These are phyloP conservation scores for Microthyrium microscopicum DNA, from an alignment of 2,329 filamentous ascomycete species.

Conservation along the genomic window DNA sequence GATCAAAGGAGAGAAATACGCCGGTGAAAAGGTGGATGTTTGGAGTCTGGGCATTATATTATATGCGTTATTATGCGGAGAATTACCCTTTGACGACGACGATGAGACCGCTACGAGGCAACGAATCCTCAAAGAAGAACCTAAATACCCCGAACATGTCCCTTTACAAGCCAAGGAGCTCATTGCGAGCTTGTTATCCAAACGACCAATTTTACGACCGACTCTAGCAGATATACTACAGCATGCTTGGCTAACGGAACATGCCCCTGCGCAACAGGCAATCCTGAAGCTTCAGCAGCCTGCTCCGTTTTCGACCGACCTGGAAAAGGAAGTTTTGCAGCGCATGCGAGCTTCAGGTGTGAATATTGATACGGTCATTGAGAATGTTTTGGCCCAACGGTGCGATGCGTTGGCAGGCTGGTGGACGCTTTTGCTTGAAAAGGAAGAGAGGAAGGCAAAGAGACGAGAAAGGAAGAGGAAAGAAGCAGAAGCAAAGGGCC, in stretches of 20 bases:
- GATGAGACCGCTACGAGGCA: constrained; percentile 75
- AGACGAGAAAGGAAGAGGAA: constrained; percentile 67
- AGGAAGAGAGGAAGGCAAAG: constrained; percentile 75
- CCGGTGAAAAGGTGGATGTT: constrained; percentile 92
- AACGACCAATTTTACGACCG: constrained; percentile 71
- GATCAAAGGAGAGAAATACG: constrained; percentile 96
- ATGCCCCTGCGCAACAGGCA: constrained; percentile 74
- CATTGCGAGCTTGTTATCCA: constrained; percentile 68
- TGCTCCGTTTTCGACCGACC: constrained; percentile 63
- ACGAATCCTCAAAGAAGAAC: constrained; percentile 72
- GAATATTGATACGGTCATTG: constrained; percentile 84
- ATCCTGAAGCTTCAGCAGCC: constrained; percentile 72
- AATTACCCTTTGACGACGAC: constrained; percentile 91
- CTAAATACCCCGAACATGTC: constrained; percentile 67
- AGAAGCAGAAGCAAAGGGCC: constrained; percentile 64
- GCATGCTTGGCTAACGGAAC: constrained; percentile 73
- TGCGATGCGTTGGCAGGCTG: constrained; percentile 86
- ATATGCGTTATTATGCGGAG: constrained; percentile 66
- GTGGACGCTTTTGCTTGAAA: constrained; percentile 91
- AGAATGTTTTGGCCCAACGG: constrained; percentile 77
- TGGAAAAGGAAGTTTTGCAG: constrained; percentile 84
- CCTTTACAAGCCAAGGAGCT: constrained; percentile 62
- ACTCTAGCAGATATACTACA: constrained; percentile 69
- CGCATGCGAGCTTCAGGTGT: constrained; percentile 89
- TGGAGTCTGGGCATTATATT: constrained; percentile 82